Evolutionary conservation across 345 rosid genomes (phyloP).

Genomic region (Raphanus sativus): DNA sequence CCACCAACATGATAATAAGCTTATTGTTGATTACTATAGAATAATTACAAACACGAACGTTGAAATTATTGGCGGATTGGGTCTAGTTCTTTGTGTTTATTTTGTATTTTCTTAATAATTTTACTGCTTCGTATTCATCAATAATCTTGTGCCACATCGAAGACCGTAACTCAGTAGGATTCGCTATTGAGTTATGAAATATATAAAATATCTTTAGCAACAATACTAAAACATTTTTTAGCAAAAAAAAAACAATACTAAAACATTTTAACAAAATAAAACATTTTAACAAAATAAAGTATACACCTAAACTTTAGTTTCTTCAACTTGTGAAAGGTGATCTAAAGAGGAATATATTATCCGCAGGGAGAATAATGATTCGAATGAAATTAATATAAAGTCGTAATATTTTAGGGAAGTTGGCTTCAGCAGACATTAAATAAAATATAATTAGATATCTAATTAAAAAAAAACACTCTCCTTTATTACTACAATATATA

Average conservation of each 20-base stretch:
- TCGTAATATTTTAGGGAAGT: too few relatives aligned
- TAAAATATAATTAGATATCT: too few relatives aligned
- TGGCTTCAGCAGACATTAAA: too few relatives aligned
- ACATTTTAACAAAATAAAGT: neutral
- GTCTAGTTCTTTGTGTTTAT: neutral
- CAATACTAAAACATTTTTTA: neutral
- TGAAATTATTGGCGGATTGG: slow-evolving; percentile 16
- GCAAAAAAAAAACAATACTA: too few relatives aligned
- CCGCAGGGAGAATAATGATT: slow-evolving; percentile 20
- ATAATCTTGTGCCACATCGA: neutral
- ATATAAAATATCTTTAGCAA: neutral
- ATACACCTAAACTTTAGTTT: neutral
- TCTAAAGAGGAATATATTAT: slow-evolving; percentile 5
- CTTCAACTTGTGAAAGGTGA: slow-evolving; percentile 5
- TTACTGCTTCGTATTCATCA: neutral
- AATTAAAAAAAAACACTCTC: too few relatives aligned
- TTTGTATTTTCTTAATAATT: neutral
- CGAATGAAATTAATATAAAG: neutral
- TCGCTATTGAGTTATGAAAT: neutral
- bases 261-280: neutral
- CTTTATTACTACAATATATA: too few relatives aligned
- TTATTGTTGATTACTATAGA: slow-evolving; percentile 33
- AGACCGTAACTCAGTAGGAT: neutral
- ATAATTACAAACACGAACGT: slow-evolving; percentile 19
- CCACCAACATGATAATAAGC: slow-evolving; percentile 4